Evolutionary conservation across 139 green algal species (phyloP).

Genomic region (Chlamydomonas asymmetrica): DNA sequence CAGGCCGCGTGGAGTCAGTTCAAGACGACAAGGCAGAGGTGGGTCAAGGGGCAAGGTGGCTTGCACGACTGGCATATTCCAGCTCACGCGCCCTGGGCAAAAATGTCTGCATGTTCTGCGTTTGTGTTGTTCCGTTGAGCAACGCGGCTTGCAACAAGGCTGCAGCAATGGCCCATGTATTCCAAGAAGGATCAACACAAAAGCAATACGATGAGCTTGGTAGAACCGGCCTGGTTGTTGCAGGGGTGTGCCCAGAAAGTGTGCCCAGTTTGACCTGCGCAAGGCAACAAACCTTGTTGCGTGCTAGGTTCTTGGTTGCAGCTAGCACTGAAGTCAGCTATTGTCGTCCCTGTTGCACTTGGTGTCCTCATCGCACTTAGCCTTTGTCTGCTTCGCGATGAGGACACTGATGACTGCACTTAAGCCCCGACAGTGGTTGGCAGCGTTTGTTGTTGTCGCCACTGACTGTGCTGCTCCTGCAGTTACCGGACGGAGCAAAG

Average conservation of each 20-base stretch:
- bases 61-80: neutral
- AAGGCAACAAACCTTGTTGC: too few relatives aligned
- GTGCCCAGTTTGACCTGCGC: too few relatives aligned
- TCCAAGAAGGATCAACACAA: neutral
- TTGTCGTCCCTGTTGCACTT: too few relatives aligned
- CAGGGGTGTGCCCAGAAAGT: too few relatives aligned
- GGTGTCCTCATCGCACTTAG: too few relatives aligned
- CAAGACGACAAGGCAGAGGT: slow-evolving; percentile 63
- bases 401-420: too few relatives aligned
- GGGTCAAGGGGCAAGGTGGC: neutral
- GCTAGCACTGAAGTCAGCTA: too few relatives aligned
- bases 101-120: neutral
- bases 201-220: too few relatives aligned
- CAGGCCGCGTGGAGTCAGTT: slow-evolving; percentile 57
- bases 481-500: neutral
- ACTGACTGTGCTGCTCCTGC: neutral
- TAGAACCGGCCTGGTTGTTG: too few relatives aligned
- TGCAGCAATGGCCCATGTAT: neutral
- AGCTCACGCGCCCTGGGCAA: neutral
- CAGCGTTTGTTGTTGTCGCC: neutral
- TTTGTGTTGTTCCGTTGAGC: neutral
- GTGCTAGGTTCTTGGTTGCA: too few relatives aligned
- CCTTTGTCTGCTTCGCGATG: too few relatives aligned
- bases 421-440: neutral
- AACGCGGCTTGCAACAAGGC: neutral